Base-by-base conservation (phyloP, 768 basidiomycete genomes). In the Phylloporus rhodoxanthus region DNA sequence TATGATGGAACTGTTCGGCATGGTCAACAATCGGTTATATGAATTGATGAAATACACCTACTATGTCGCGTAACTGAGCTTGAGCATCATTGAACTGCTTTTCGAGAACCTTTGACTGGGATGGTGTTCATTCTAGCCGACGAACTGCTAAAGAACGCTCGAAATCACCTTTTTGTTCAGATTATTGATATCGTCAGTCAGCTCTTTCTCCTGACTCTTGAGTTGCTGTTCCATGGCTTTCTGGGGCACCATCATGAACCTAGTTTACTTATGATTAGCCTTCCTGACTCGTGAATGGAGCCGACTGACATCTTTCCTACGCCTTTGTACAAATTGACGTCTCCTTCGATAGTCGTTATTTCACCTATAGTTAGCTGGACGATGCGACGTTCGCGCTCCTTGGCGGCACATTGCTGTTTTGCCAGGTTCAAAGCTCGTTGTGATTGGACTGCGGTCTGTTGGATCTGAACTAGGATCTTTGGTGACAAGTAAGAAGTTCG, bases 61-160 rank as follows among this genome's bases (percentile, higher is more conserved):
- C 90, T 26, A 92, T 91, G 64, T 92, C 90, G 38, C 85, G 81
- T 45, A 95, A 71, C 62, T 93, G 92, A 19, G 73, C 72, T 69
- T 94, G 90, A 2, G 93, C 91, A 57, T 94, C 91, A 48, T 85
- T 87, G 63, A 87, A 89, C 62, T 95, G 91, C 60, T 95, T 95
- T 68, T 96, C 93, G 2, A 96, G 76, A 66, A 86, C 95, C 69
- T 94, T 94, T 21, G 82, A 76, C 91, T 93, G 51, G 23, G 34
- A 37, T n/a, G 17, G 34, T 33, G 26, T 29, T 13, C 19, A 41
- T 0, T 20, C 54, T 26, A 50, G 44, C 29, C 20, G 30, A 42
- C 34, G 17, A 19, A 32, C 20, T 17, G 4, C 20, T 11, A 20
- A 21, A 36, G 11, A 38, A 39, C 13, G 4, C 15, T 13, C 19